phyloP scores from a whole-genome alignment of 1,284 basidiomycete genomes.

The Microstroma glucosiphilum region DNA sequence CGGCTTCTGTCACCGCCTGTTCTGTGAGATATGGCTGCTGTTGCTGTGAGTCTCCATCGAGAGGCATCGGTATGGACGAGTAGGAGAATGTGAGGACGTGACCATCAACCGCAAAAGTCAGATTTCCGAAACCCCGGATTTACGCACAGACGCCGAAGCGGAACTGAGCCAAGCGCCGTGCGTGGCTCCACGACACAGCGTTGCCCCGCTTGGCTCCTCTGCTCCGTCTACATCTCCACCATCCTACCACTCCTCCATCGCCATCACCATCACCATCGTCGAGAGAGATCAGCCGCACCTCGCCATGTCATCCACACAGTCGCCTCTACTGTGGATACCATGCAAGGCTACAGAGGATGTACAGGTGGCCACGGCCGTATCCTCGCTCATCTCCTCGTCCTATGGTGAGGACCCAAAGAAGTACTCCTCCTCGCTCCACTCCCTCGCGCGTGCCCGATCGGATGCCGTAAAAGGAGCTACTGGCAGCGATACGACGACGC shows the following conservation, averaged over 20 bases:
- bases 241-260: no score
- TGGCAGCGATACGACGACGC: slow-evolving; percentile 64
- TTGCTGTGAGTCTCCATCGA: no score
- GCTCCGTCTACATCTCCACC: no score
- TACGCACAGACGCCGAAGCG: no score
- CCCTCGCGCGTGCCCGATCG: slow-evolving; percentile 81
- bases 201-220: no score
- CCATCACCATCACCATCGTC: no score
- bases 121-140: no score
- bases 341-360: slow-evolving; percentile 59
- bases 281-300: slow-evolving; percentile 1
- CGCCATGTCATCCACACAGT: slow-evolving; percentile 16
- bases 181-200: no score
- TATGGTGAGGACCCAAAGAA: slow-evolving; percentile 88
- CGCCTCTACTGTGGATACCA: slow-evolving; percentile 56
- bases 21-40: not conserved
- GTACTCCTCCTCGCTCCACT: slow-evolving; percentile 74
- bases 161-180: no score
- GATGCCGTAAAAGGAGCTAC: slow-evolving; percentile 86
- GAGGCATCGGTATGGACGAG: no score
- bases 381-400: slow-evolving; percentile 76
- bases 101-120: no score
- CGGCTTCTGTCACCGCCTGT: not conserved
- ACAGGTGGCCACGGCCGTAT: slow-evolving; percentile 84
- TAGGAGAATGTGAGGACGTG: no score